Evolutionary conservation across 148 eudicot species (phyloP).

Genomic region (Camellia lanceoleosa): DNA sequence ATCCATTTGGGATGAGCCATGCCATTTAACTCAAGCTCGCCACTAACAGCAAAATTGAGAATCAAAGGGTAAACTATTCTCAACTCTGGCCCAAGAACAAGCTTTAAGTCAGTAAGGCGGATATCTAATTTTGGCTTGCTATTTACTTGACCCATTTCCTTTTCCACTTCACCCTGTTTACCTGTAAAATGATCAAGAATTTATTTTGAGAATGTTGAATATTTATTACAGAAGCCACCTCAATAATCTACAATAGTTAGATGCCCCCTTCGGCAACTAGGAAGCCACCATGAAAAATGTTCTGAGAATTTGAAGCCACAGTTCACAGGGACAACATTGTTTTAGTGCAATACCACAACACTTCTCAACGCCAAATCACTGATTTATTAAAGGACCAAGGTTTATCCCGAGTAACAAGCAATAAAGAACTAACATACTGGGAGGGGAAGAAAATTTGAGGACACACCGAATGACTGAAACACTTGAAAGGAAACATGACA

Average conservation of each 20-base stretch:
- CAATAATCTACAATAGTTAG: not conserved
- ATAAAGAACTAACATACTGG: not conserved
- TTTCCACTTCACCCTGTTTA: conserved; percentile 66
- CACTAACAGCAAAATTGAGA: conserved; percentile 95
- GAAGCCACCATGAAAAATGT: not conserved
- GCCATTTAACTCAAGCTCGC: conserved; percentile 92
- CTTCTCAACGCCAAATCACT: not conserved
- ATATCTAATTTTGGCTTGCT: conserved; percentile 80
- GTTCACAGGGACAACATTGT: not conserved
- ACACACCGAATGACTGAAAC: not conserved
- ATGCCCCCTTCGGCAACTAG: not conserved
- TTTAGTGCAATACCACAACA: conserved; percentile 1
- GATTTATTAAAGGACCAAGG: not conserved
- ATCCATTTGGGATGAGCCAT: conserved; percentile 89
- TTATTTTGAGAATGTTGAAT: not conserved
- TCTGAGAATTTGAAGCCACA: not conserved
- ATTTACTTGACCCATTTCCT: conserved; percentile 65
- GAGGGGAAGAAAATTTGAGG: not conserved
- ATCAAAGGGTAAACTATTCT: conserved; percentile 93
- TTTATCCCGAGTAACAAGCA: not conserved
- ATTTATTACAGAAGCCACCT: not conserved
- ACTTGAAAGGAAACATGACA: not conserved
- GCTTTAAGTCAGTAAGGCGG: conserved; percentile 71
- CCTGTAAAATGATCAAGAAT: conserved; percentile 40
- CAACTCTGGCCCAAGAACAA: conserved; percentile 91